Base-by-base conservation (phyloP, 2,329 filamentous ascomycete genomes). In the Calonectria naviculata region DNA sequence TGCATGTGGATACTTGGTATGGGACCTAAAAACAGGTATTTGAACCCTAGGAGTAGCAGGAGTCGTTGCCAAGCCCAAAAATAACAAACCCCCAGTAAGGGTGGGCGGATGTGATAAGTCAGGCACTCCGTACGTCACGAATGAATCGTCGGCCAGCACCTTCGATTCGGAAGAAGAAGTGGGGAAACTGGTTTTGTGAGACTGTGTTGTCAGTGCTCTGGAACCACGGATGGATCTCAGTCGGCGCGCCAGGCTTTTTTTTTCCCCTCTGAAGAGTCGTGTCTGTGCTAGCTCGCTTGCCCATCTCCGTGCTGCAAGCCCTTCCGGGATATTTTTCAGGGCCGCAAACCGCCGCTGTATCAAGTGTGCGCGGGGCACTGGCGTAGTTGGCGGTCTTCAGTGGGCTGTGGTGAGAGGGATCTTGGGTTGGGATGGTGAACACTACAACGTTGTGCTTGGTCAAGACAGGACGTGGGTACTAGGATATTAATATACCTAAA, bases 311-410 rank as follows among this genome's bases (percentile, higher is more conserved):
- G 31, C 31, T 38, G 52, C 31, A 26, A 58, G 52, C 52, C 52
- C 31, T 58, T 58, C 52, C 36, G 19, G 31, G 34, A 26, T 58
- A 58, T 58, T 58, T 70, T 41, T 64, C 44, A 38, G 29, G 13
- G 29, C 26, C 42, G 36, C 47, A 63, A 58, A 64, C 47, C 24
- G 42, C 47, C 47, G 26, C 28, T 64, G 29, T 58, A 56, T 61
- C 65, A 61, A 56, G 19, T 42, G 65, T 29, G 36, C 65, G 65
- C 54, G 42, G 65, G 65, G 65, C 31, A 26, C 36, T 47, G 42
- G 54, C 38, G 54, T 31, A 15, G 64, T 36, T 21, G 62, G 34
- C 26, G 26, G 26, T 61, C 26, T 34, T 41, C 44, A 41, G 24
- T 24, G 36, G 36, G 47, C 19, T 47, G 28, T 29, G 31, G 26